phyloP scores from a whole-genome alignment of 176 grass and related monocot genomes.

The Elaeis guineensis region DNA sequence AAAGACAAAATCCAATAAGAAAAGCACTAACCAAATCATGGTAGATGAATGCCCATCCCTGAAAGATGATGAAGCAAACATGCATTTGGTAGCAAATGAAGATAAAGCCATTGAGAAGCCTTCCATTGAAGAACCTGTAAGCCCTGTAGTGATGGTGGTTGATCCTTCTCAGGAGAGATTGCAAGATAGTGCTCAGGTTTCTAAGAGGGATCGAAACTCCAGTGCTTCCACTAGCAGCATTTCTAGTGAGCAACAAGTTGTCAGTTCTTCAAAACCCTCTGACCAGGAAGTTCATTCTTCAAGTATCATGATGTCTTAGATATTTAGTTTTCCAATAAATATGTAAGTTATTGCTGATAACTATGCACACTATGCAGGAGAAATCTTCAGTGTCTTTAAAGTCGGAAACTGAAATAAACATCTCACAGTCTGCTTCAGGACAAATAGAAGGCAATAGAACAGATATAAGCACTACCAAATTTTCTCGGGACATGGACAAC shows the following conservation, averaged over 20 bases:
- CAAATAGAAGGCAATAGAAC: slow-evolving; percentile 9
- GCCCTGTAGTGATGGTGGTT: background rate
- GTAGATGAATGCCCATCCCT: slow-evolving; percentile 1
- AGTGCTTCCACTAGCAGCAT: slow-evolving; percentile 3
- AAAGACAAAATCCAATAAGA: slow-evolving; percentile 6
- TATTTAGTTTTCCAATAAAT: slow-evolving; percentile 8
- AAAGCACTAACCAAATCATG: background rate
- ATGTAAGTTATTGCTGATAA: slow-evolving; percentile 9
- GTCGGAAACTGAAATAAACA: slow-evolving; percentile 23
- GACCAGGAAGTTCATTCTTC: too few species aligned
- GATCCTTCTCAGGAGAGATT: too few species aligned
- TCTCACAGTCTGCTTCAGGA: slow-evolving; percentile 17
- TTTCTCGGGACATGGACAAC: slow-evolving; percentile 17
- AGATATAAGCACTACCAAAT: slow-evolving; percentile 13
- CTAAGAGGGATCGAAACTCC: background rate
- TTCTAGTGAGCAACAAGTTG: background rate
- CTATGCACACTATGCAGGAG: slow-evolving; percentile 24
- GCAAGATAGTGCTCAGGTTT: background rate
- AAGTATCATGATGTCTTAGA: background rate
- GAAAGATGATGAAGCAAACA: slow-evolving; percentile 22
- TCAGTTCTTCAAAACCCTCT: background rate
- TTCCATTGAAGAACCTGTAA: slow-evolving; percentile 7
- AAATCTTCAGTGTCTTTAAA: slow-evolving; percentile 23
- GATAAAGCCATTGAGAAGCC: slow-evolving; percentile 2
- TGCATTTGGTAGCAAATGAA: slow-evolving; percentile 13